Conservation (phyloP, 1,139 yeast genomes). For the Candida tropicalis region DNA sequence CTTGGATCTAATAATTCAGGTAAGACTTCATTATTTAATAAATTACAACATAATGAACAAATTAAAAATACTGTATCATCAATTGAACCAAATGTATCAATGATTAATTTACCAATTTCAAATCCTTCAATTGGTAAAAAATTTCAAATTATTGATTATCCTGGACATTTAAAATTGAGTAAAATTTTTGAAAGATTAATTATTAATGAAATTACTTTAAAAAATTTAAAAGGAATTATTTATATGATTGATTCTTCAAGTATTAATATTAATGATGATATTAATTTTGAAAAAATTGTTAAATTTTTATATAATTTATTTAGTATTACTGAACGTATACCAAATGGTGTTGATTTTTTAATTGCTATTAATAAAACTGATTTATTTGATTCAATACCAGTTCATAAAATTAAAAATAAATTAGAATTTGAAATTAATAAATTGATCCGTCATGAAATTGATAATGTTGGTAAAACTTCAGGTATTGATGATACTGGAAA, state of each 20-base stretch:
- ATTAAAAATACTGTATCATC: slow-evolving; percentile 43
- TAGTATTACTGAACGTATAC: slow-evolving; percentile 57
- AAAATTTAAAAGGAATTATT: slow-evolving; percentile 61
- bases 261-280: slow-evolving; percentile 32
- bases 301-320: slow-evolving; percentile 58
- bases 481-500: slow-evolving; percentile 41
- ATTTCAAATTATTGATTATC: slow-evolving; percentile 70
- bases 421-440: slow-evolving; percentile 68
- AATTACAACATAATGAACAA: slow-evolving; percentile 21
- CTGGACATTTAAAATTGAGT: slow-evolving; percentile 80
- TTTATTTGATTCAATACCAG: slow-evolving; percentile 78
- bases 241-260: slow-evolving; percentile 70
- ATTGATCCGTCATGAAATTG: slow-evolving; percentile 49
- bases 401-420: slow-evolving; percentile 55
- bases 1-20: slow-evolving; percentile 77
- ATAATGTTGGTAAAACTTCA: slow-evolving; percentile 28
- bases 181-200: slow-evolving; percentile 47
- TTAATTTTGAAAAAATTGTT: slow-evolving; percentile 45
- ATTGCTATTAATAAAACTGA: slow-evolving; percentile 85
- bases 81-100: slow-evolving; percentile 39
- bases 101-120: slow-evolving; percentile 37
- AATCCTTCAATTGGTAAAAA: slow-evolving; percentile 32
- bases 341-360: slow-evolving; percentile 68
- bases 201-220: slow-evolving; percentile 46
- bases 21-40: slow-evolving; percentile 66